A percentile compares a stretch with the other conserved stretches of the same genome.
These are phyloP conservation scores for Monilinia fructicola DNA, from an alignment of 2,329 filamentous ascomycete genomes.

Conservation along the genomic window DNA sequence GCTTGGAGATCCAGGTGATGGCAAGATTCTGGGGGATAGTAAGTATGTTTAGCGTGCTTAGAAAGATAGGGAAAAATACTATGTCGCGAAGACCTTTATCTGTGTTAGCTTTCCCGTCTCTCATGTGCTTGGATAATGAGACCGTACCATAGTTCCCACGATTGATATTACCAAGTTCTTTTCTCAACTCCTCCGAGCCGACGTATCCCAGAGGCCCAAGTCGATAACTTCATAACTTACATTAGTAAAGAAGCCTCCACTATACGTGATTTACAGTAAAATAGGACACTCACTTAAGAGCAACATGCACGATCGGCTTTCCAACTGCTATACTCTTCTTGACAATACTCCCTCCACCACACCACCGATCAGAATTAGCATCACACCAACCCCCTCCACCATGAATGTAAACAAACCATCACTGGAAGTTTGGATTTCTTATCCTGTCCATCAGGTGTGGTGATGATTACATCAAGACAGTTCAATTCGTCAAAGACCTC, in stretches of 20 bases:
- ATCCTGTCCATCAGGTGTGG: constrained; percentile 44
- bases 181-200: background rate
- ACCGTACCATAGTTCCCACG: too few species aligned
- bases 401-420: constrained; percentile 56
- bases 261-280: background rate
- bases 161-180: too few species aligned
- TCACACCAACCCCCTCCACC: constrained; percentile 42
- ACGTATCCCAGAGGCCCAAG: constrained; percentile 23
- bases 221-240: constrained; percentile 19
- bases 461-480: constrained; percentile 49
- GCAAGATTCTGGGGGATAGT: too few species aligned
- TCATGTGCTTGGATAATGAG: too few species aligned
- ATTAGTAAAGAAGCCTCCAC: background rate
- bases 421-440: constrained; percentile 46
- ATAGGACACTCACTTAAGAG: constrained; percentile 23
- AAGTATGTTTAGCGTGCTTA: too few species aligned
- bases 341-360: constrained; percentile 17
- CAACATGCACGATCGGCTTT: constrained; percentile 18
- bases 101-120: too few species aligned
- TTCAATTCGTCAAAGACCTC: constrained; percentile 38
- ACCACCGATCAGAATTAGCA: constrained; percentile 18
- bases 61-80: too few species aligned
- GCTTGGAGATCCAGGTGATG: too few species aligned
- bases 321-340: constrained; percentile 22
- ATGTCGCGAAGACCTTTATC: too few species aligned